phyloP scores from a whole-genome alignment of 768 basidiomycete genomes.

The Macrolepiota dolichaula region DNA sequence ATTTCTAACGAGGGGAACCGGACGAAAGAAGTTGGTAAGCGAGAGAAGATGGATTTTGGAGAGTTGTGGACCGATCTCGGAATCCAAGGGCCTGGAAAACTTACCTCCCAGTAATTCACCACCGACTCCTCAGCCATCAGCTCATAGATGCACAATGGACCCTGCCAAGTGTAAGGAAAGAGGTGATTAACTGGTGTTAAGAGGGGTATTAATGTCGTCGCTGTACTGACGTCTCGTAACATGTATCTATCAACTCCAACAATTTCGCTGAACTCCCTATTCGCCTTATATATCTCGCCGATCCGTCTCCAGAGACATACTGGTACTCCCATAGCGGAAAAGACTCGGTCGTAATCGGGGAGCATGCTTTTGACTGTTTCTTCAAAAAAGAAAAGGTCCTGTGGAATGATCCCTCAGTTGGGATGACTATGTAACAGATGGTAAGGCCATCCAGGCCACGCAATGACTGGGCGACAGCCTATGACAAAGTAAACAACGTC shows the following conservation, averaged over 20 bases:
- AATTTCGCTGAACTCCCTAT: constrained; percentile 91
- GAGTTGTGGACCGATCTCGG: neutral
- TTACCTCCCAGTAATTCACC: constrained; percentile 96
- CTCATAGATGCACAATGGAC: constrained; percentile 94
- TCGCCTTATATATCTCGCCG: constrained; percentile 98
- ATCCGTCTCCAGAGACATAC: constrained; percentile 96
- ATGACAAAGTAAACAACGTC: neutral
- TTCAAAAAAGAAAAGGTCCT: constrained; percentile 97
- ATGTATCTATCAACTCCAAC: constrained; percentile 84
- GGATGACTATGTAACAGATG: constrained; percentile 1
- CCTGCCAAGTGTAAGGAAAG: constrained; percentile 36
- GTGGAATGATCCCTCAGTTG: neutral
- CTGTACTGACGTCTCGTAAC: constrained; percentile 71
- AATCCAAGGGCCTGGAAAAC: constrained; percentile 5
- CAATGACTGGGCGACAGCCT: constrained; percentile 83
- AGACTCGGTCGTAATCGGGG: constrained; percentile 92
- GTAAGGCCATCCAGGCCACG: constrained; percentile 57
- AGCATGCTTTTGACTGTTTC: constrained; percentile 95
- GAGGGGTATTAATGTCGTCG: neutral
- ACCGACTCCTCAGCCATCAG: constrained; percentile 97
- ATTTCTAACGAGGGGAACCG: constrained; percentile 63
- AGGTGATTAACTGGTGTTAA: constrained; percentile 2
- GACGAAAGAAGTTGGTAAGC: neutral
- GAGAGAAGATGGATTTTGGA: neutral
- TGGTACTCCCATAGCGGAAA: constrained; percentile 94